phyloP scores from a whole-genome alignment of 306 rosid genomes.

The Begonia fuchsioides region DNA sequence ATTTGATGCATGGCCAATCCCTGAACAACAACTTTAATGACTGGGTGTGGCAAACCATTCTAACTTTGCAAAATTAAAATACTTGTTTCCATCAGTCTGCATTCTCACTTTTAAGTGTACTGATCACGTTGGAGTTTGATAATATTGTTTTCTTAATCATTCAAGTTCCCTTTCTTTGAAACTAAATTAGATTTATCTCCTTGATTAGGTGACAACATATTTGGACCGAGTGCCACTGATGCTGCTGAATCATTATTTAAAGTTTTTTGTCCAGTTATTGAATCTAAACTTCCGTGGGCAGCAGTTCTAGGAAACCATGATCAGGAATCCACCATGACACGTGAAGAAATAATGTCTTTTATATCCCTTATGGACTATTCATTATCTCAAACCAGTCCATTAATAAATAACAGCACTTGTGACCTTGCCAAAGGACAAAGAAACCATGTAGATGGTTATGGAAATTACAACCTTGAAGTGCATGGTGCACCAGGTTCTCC shows the following conservation, averaged over 20 bases:
- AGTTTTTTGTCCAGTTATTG: slow-evolving; percentile 81
- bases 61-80: no score
- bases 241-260: slow-evolving; percentile 72
- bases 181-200: slow-evolving; percentile 17
- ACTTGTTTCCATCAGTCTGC: not conserved
- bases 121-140: no score
- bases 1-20: no score
- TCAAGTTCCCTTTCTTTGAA: not conserved
- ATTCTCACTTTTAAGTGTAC: slow-evolving; percentile 4
- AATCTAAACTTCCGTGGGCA: slow-evolving; percentile 84
- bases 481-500: slow-evolving; percentile 71
- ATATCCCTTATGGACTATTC: slow-evolving; percentile 88
- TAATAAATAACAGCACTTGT: slow-evolving; percentile 13
- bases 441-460: slow-evolving; percentile 56
- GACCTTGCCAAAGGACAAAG: slow-evolving; percentile 13
- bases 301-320: slow-evolving; percentile 91
- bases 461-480: slow-evolving; percentile 57
- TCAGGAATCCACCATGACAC: slow-evolving; percentile 80
- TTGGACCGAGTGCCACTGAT: slow-evolving; percentile 63
- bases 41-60: no score
- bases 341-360: slow-evolving; percentile 64
- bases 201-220: slow-evolving; percentile 67
- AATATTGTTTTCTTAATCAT: no score
- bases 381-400: slow-evolving; percentile 51
- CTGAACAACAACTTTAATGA: no score